Conservation (phyloP, 1,139 yeast genomes). For the Wickerhamomyces sp. region DNA sequence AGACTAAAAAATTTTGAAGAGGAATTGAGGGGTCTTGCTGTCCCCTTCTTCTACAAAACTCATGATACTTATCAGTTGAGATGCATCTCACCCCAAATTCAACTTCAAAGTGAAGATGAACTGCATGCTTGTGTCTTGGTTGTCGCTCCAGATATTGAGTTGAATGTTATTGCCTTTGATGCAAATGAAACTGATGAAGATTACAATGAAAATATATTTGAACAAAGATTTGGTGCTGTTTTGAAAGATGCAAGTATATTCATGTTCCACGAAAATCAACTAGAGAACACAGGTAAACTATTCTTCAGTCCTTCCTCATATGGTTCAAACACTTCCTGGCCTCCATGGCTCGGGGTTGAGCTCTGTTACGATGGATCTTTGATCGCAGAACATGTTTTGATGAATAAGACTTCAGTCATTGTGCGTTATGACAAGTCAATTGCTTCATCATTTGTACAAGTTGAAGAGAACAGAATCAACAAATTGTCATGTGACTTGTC, state of each 20-base stretch:
- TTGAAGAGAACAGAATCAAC: conserved; percentile 34
- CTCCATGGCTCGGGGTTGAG: conserved; percentile 81
- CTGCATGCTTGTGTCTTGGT: conserved; percentile 64
- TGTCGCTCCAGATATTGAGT: conserved; percentile 67
- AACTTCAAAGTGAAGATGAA: conserved; percentile 62
- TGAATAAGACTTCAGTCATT: conserved; percentile 60
- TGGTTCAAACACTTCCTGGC: conserved; percentile 54
- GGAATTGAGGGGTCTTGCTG: conserved; percentile 39
- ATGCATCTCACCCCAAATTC: conserved; percentile 82
- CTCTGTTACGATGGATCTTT: conserved; percentile 68
- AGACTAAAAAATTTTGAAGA: conserved; percentile 45
- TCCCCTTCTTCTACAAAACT: conserved; percentile 37
- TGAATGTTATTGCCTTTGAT: conserved; percentile 56
- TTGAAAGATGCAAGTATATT: conserved; percentile 69
- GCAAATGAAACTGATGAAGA: conserved; percentile 41
- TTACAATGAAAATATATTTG: conserved; percentile 48
- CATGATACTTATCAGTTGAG: conserved; percentile 66
- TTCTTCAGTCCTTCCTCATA: conserved; percentile 38
- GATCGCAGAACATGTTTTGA: conserved; percentile 50
- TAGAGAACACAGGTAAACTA: conserved; percentile 36
- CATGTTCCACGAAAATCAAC: conserved; percentile 50
- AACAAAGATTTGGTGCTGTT: conserved; percentile 65
- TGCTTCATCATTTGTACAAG: conserved; percentile 27
- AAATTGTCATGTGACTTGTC: conserved; percentile 60
- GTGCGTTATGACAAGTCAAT: conserved; percentile 45